phyloP scores from a whole-genome alignment of 179 eudicot species.

The Silene coronaria region DNA sequence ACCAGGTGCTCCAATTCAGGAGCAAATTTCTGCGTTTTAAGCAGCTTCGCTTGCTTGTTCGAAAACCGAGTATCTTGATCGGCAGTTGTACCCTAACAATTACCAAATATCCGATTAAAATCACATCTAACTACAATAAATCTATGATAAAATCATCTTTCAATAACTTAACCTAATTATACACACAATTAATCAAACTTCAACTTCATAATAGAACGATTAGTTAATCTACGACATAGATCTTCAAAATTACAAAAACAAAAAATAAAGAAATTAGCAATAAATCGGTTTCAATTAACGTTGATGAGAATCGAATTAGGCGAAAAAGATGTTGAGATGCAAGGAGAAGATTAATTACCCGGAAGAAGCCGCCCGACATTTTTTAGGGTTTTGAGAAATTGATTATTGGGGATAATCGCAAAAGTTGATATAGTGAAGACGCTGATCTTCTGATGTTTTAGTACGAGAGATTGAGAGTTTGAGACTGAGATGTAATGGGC shows the following conservation, averaged over 20 bases:
- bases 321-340: not conserved
- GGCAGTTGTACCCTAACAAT: constrained; percentile 83
- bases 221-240: not conserved
- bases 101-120: not conserved
- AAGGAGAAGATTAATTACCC: constrained; percentile 39
- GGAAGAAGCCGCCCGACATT: constrained; percentile 99
- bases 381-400: constrained; percentile 63
- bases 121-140: not conserved
- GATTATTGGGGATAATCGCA: not conserved
- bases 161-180: not conserved
- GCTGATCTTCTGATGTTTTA: too few species aligned
- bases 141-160: not conserved
- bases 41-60: constrained; percentile 87
- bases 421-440: too few species aligned
- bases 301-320: not conserved
- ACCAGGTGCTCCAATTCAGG: constrained; percentile 91
- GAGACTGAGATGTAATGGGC: too few species aligned
- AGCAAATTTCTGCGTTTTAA: constrained; percentile 85
- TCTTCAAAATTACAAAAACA: not conserved
- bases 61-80: constrained; percentile 98
- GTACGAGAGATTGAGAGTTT: too few species aligned
- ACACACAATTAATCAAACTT: not conserved
- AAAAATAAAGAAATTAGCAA: not conserved
- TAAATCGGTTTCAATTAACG: not conserved
- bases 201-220: not conserved